Evolutionary conservation across 768 basidiomycete genomes (phyloP).

Genomic region (Nidularia sp.): DNA sequence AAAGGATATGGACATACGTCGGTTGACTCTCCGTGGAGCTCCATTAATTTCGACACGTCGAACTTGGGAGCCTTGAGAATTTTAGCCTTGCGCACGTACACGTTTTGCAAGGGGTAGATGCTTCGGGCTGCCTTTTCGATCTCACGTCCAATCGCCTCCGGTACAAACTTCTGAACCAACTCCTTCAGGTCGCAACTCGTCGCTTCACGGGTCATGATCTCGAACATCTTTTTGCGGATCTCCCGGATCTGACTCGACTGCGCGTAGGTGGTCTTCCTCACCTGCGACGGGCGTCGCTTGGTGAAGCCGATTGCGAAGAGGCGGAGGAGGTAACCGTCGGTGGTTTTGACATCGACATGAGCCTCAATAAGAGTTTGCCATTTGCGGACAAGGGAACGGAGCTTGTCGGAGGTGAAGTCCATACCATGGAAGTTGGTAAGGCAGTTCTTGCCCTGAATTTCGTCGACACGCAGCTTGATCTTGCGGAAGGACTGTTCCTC

Average conservation of each 20-base stretch:
- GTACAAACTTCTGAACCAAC: constrained; percentile 97
- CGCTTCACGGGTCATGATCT: constrained; percentile 96
- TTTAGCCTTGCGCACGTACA: constrained; percentile 98
- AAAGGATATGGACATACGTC: constrained; percentile 57
- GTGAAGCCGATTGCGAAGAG: constrained; percentile 99
- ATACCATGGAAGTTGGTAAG: constrained; percentile 99
- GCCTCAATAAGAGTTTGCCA: constrained; percentile 99
- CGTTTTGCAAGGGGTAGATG: constrained; percentile 99
- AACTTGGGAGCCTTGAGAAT: constrained; percentile 98
- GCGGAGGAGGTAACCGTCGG: constrained; percentile 98
- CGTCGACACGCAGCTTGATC: constrained; percentile 97
- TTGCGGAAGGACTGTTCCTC: constrained; percentile 99
- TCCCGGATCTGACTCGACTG: constrained; percentile 92
- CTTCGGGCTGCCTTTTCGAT: constrained; percentile 96
- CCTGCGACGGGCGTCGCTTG: constrained; percentile 93
- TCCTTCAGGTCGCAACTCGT: constrained; percentile 96
- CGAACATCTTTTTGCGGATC: constrained; percentile 99
- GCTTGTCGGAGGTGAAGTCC: constrained; percentile 99
- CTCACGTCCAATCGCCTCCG: constrained; percentile 98
- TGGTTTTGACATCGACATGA: constrained; percentile 97
- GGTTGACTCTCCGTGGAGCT: constrained; percentile 93
- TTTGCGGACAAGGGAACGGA: constrained; percentile 98
- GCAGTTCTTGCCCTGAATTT: constrained; percentile 97
- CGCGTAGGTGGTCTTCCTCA: constrained; percentile 98
- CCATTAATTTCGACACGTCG: constrained; percentile 91